phyloP scores from a whole-genome alignment of 148 eudicot genomes.

The Chenopodium formosanum region DNA sequence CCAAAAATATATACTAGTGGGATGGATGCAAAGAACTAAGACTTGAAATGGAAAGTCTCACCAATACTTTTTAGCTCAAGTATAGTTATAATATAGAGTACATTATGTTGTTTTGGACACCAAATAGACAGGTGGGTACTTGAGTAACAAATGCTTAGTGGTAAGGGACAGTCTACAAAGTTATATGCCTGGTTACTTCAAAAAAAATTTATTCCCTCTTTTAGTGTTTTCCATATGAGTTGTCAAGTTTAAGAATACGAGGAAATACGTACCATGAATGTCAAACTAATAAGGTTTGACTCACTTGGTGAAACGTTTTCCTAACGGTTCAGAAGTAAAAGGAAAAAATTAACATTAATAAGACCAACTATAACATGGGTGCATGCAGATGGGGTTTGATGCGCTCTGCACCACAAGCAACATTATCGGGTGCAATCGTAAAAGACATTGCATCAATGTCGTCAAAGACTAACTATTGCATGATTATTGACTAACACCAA shows the following conservation, averaged over 20 bases:
- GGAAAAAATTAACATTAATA: too few relatives aligned
- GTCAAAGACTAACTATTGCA: too few relatives aligned
- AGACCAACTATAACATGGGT: too few relatives aligned
- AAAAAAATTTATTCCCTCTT: not conserved
- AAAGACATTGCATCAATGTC: too few relatives aligned
- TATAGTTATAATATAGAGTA: not conserved
- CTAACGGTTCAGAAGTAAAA: too few relatives aligned
- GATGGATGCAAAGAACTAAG: conserved; percentile 19
- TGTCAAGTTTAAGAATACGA: not conserved
- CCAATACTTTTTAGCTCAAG: not conserved
- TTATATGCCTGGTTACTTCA: not conserved
- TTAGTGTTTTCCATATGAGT: not conserved
- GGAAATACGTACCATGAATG: not conserved
- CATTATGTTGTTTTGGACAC: not conserved
- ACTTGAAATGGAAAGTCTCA: not conserved
- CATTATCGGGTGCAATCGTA: too few relatives aligned
- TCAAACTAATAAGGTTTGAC: too few relatives aligned
- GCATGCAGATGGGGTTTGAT: too few relatives aligned
- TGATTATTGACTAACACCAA: too few relatives aligned
- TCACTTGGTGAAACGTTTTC: too few relatives aligned
- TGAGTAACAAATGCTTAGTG: not conserved
- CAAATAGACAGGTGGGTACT: not conserved
- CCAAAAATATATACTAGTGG: not conserved
- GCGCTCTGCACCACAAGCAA: too few relatives aligned
- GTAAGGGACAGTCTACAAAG: not conserved